Evolutionary conservation across 116 monocot species (phyloP), one percentile per base, ranked within the genome.

Genomic region (Papilionanthe hybrid): DNA sequence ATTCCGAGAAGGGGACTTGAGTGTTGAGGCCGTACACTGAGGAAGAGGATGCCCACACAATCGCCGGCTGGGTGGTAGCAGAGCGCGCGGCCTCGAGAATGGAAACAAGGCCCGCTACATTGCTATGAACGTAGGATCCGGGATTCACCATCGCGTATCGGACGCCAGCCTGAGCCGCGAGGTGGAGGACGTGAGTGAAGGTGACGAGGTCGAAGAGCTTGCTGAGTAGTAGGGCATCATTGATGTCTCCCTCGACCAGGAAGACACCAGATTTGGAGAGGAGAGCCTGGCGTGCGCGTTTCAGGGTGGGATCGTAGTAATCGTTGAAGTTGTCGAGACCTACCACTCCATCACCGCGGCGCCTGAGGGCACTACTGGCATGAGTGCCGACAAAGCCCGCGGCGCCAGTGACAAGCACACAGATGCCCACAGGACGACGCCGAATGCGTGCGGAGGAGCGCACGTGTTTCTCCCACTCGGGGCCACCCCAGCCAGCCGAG

Each of bases 21-120:
- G 91, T 69, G 71, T 91, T 91, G 74, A 91, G 88, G 15, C 91
- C 91, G 77, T 91, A 91, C 55, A 91, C 91, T 42, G 91, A 91
- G n/a, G 83, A 82, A 15, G 91, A 91, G 17, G 88, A 88, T 7
- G 91, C 91, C 91, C 91, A 91, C 71, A 88, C 88, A 32, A 91
- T 49, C 47, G 86, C 88, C 5, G 91, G 91, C 77, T 88, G 91
- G 15, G 88, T 86, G 53, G 75, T 28, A 22, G 86, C 88, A 2
- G 91, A 75, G 48, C 84, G 84, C 55, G 84, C 82, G n/a, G 79
- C 88, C 78, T 91, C 91, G 44, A 91, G 78, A 23, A 91, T 27
- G 27, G 91, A 84, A 55, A 91, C 91, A 10, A 91, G 83, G 63
- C 91, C 91, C 15, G 91, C 91, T 23, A 91, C 81, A 78, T 91